Evolutionary conservation across 1,139 yeast genomes (phyloP), one percentile per base, ranked within the genome.

Genomic region (Scheffersomyces insectosa): DNA sequence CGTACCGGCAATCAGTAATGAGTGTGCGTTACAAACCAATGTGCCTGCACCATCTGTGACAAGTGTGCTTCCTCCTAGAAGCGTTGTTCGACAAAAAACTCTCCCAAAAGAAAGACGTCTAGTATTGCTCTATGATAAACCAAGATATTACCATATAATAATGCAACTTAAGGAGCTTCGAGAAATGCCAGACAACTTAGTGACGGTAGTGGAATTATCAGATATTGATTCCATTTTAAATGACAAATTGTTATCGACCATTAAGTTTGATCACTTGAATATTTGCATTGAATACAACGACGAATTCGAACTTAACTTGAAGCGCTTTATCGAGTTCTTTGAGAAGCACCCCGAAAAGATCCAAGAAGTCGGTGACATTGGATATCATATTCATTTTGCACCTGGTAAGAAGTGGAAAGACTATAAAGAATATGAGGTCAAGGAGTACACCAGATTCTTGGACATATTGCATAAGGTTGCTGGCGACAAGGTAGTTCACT

Each of bases 311-410:
- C 36, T 40, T 5, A 59, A 61, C 40, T 43, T 69, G 41, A 54
- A 52, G 13, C 50, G 46, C 30, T 48, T 66, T 14, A 51, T 45
- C 28, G 53, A 53, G 3, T 67, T 67, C 42, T 49, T 72, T 5
- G 57, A 51, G 9, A 36, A 47, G 2, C 49, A 63, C 31, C 44
- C 54, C 9, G 38, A 45, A 2, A 45, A 59, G 28, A 40, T 70
- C 9, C 45, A 52, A 16, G 47, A 47, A 11, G 52, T 61, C 13
- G 49, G 51, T 5, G 67, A 64, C 28, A 56, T 71, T 14, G 63
- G 67, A 12, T 72, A 68, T 44, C 77, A 72, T 45, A 58, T 73
- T 27, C 71, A 66, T 37, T 73, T 72, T 50, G 66, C 64, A 36
- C 60, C 63, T 4, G 60, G 54, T 12, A 63, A 62, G 40, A 66